A percentile compares a stretch with the other conserved stretches of the same genome.
Evolutionary conservation across 805 yeast species (phyloP).

Genomic region (fission yeast (Schizosaccharomyces pombe)): DNA sequence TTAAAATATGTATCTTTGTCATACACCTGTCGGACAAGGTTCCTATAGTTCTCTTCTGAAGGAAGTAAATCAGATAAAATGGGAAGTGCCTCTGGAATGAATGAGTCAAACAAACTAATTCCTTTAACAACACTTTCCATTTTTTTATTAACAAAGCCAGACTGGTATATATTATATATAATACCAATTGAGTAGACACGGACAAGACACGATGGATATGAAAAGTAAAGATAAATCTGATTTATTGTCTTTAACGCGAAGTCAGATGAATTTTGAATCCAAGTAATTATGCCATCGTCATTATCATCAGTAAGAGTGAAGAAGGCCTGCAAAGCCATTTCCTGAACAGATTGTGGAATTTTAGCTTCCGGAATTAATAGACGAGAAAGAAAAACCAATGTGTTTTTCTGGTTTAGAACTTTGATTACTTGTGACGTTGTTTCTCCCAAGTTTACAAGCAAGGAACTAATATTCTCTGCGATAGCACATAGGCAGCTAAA

Average conservation of each 20-base stretch:
- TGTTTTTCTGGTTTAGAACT: background rate
- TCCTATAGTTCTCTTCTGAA: background rate
- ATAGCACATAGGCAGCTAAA: background rate
- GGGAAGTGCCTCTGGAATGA: background rate
- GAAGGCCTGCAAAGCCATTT: background rate
- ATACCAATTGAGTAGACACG: background rate
- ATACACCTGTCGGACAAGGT: background rate
- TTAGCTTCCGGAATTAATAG: background rate
- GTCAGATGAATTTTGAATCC: background rate
- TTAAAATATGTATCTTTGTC: background rate
- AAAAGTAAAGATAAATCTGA: background rate
- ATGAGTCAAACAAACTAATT: background rate
- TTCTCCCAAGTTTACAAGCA: background rate
- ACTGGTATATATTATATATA: background rate
- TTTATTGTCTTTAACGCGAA: background rate
- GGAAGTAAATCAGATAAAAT: background rate
- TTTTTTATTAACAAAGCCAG: background rate
- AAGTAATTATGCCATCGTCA: background rate
- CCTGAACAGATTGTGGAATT: background rate
- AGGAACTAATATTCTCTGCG: background rate
- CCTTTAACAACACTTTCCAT: background rate
- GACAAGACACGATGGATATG: background rate
- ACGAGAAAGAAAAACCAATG: background rate
- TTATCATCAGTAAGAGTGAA: conserved; percentile 34
- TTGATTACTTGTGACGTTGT: background rate